phyloP scores from a whole-genome alignment of 306 rosid genomes.

The Mimosa bimucronata region DNA sequence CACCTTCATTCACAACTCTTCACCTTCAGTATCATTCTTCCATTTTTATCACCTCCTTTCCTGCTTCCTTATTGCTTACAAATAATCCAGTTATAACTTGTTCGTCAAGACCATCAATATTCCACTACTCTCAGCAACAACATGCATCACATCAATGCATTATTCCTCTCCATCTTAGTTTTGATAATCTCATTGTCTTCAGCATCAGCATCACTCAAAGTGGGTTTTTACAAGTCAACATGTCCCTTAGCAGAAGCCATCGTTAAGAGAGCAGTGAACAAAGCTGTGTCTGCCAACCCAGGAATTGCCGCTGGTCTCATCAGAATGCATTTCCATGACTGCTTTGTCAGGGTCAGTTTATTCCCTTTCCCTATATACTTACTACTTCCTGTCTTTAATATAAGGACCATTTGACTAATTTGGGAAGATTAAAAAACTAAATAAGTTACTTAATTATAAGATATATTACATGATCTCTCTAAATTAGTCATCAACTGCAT shows the following conservation, averaged over 20 bases:
- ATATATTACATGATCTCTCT: too few relatives aligned
- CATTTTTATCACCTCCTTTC: neutral
- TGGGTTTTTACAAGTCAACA: neutral
- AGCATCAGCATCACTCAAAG: neutral
- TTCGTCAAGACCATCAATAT: neutral
- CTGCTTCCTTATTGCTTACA: neutral
- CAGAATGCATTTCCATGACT: slow-evolving; percentile 49
- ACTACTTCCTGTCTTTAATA: too few relatives aligned
- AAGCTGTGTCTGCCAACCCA: neutral
- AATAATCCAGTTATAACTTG: neutral
- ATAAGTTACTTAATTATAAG: too few relatives aligned
- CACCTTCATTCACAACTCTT: neutral
- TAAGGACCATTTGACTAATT: too few relatives aligned
- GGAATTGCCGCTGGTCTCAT: neutral
- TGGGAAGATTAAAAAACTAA: too few relatives aligned
- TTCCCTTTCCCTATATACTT: neutral
- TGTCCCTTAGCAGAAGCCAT: neutral
- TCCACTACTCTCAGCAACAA: neutral
- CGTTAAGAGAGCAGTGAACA: neutral
- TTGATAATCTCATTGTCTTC: neutral
- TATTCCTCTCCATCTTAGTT: neutral
- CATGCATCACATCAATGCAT: neutral
- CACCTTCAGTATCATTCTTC: neutral
- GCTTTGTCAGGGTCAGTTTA: slow-evolving; percentile 45
- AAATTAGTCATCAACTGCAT: too few relatives aligned